phyloP scores from a whole-genome alignment of 495 filamentous ascomycete species.

The Lichenothelia convexa region DNA sequence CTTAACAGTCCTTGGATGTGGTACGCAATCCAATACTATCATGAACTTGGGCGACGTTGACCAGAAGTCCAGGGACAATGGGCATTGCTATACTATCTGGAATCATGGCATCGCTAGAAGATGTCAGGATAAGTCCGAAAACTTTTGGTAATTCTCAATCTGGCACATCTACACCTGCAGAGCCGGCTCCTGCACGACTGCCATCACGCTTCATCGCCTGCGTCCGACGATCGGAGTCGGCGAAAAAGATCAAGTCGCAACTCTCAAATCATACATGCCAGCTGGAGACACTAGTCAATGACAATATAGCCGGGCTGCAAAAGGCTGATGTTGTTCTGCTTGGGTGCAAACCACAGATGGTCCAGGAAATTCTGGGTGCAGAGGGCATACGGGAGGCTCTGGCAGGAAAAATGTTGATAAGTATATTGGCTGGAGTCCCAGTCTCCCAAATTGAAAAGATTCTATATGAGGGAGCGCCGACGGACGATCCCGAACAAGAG shows the following conservation, averaged over 20 bases:
- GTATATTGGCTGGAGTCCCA: constrained; percentile 67
- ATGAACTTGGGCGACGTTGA: not conserved
- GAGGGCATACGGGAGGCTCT: constrained; percentile 50
- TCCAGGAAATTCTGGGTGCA: constrained; percentile 41
- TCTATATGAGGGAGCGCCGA: constrained; percentile 29
- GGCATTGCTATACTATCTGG: constrained; percentile 71
- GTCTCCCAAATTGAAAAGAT: constrained; percentile 40
- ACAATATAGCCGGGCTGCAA: constrained; percentile 40
- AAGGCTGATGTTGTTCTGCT: constrained; percentile 50
- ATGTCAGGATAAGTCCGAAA: constrained; percentile 15
- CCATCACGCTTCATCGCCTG: constrained; percentile 62
- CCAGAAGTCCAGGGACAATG: constrained; percentile 48
- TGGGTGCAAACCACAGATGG: constrained; percentile 63
- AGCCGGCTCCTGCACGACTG: constrained; percentile 34
- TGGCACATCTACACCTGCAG: constrained; percentile 31
- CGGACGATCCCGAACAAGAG: constrained; percentile 10
- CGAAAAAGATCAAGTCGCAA: constrained; percentile 39
- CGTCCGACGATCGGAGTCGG: constrained; percentile 43
- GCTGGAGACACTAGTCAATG: constrained; percentile 25
- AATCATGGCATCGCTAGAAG: constrained; percentile 47
- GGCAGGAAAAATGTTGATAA: constrained; percentile 61
- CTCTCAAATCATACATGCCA: constrained; percentile 31
- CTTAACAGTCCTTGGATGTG: constrained; percentile 54
- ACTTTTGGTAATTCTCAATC: constrained; percentile 22
- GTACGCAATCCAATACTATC: constrained; percentile 25